A percentile compares a stretch with the other conserved stretches of the same genome.
Conservation (phyloP, 257 asterid species). For the Forsythia viridissima region DNA sequence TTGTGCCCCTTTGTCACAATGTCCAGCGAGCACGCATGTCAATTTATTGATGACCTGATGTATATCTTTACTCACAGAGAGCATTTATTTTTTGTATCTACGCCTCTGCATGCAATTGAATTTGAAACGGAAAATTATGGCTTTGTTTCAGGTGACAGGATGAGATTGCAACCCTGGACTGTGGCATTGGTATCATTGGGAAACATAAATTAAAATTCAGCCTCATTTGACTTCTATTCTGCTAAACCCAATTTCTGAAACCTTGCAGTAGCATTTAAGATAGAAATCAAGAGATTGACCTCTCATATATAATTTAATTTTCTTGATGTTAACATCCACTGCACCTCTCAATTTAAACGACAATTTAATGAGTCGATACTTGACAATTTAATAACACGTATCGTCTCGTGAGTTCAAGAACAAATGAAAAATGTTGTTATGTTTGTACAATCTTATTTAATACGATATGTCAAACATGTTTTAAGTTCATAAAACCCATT, state of each 20-base stretch:
- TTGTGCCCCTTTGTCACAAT: background rate
- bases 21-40: background rate
- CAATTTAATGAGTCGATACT: too few species aligned
- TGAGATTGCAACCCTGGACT: background rate
- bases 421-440: background rate
- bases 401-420: background rate
- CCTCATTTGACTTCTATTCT: background rate
- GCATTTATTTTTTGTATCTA: slow-evolving; percentile 1
- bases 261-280: background rate
- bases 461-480: background rate
- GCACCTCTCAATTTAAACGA: background rate
- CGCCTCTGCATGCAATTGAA: background rate
- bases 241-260: background rate
- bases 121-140: background rate
- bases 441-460: background rate
- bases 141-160: background rate
- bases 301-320: background rate
- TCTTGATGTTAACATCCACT: background rate
- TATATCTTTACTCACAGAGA: background rate
- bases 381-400: too few species aligned
- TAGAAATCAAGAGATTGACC: background rate
- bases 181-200: background rate
- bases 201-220: background rate
- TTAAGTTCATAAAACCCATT: background rate
- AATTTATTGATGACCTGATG: background rate